These are phyloP conservation scores for Pythium phragmiticola DNA, from an alignment of 352 stramenopile genomes.

Conservation along the genomic window DNA sequence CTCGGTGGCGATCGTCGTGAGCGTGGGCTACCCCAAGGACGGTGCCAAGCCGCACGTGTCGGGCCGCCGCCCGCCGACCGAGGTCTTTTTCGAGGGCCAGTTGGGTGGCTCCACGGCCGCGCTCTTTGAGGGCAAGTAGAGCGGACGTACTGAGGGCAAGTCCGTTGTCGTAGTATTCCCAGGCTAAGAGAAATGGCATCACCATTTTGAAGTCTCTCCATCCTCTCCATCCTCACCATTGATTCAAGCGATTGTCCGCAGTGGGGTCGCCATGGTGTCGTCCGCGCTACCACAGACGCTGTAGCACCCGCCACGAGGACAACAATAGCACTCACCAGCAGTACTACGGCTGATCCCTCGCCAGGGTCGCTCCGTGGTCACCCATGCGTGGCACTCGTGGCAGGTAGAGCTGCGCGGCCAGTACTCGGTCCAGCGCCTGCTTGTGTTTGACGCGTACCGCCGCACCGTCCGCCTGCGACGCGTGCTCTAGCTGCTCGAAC, in stretches of 20 bases:
- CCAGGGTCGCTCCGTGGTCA: not conserved
- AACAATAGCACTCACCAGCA: too few species aligned
- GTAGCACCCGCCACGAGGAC: too few species aligned
- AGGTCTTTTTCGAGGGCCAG: conserved; percentile 35
- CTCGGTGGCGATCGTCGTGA: conserved; percentile 37
- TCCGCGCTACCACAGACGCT: too few species aligned
- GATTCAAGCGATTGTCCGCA: too few species aligned
- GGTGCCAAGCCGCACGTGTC: not conserved
- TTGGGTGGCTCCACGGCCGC: conserved; percentile 17
- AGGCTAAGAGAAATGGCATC: too few species aligned
- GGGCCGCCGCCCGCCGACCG: conserved; percentile 19
- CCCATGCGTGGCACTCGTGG: not conserved
- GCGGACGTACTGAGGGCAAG: not conserved
- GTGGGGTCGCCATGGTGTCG: too few species aligned
- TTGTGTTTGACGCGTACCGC: not conserved
- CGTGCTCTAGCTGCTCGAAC: not conserved
- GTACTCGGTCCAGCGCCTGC: conserved; percentile 19
- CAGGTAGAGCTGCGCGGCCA: conserved; percentile 14
- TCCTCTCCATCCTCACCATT: too few species aligned
- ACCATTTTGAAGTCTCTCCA: too few species aligned
- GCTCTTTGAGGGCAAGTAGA: conserved; percentile 22
- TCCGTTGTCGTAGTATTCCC: too few species aligned
- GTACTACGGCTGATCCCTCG: too few species aligned
- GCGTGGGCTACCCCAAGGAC: conserved; percentile 31
- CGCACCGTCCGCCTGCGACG: not conserved